A percentile compares a stretch with the other conserved stretches of the same genome.
Evolutionary conservation across 768 basidiomycete species (phyloP).

Genomic region (Lactifluus echinatus): DNA sequence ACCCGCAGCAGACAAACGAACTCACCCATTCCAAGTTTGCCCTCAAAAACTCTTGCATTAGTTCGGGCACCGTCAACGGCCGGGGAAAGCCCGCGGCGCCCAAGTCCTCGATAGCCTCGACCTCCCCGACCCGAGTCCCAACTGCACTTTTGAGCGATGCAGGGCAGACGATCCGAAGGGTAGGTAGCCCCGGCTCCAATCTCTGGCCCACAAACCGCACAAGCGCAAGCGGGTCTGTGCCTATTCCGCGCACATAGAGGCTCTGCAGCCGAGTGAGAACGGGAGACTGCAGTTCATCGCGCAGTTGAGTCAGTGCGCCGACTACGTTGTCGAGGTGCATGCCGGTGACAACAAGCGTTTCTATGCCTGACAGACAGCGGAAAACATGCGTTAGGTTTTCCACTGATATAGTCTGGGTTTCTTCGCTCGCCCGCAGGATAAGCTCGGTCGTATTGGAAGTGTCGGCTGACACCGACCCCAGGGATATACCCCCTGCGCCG

Average conservation of each 20-base stretch:
- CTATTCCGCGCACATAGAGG: conserved; percentile 4
- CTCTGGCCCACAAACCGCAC: conserved; percentile 7
- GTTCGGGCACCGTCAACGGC: conserved; percentile 5
- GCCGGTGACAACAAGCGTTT: conserved; percentile 9
- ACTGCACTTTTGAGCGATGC: background rate
- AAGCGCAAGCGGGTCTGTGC: conserved; percentile 1
- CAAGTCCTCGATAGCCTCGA: conserved; percentile 8
- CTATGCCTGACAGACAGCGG: background rate
- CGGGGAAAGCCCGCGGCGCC: background rate
- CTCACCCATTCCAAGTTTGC: conserved; percentile 4
- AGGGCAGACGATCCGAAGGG: conserved; percentile 4
- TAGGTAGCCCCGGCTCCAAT: background rate
- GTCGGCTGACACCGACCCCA: background rate
- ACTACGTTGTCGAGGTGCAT: conserved; percentile 7
- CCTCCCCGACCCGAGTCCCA: conserved; percentile 4
- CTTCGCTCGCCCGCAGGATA: conserved; percentile 3
- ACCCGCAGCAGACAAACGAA: background rate
- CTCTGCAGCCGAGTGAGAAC: background rate
- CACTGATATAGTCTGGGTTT: background rate
- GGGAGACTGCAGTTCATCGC: background rate
- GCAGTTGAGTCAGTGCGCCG: background rate
- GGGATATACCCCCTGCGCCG: background rate
- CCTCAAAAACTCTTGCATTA: conserved; percentile 3
- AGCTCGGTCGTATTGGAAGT: conserved; percentile 2
- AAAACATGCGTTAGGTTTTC: conserved; percentile 3